Evolutionary conservation across 1,139 yeast genomes (phyloP).

Genomic region (Geotrichum siamense): DNA sequence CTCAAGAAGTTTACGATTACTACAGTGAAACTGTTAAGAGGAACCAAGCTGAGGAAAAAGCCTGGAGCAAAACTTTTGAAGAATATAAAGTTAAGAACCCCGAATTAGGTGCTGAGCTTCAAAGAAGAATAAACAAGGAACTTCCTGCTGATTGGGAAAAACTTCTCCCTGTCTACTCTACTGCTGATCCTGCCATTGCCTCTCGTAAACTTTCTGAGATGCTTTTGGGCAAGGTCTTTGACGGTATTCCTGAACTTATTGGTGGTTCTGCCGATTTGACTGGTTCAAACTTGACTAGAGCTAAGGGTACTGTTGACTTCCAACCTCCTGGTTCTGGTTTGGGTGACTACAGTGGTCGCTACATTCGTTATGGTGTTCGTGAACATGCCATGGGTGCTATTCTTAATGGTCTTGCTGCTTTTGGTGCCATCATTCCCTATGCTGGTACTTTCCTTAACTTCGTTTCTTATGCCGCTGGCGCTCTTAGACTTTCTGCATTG

Average conservation of each 20-base stretch:
- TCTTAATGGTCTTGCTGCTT: constrained; percentile 96
- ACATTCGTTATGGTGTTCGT: constrained; percentile 97
- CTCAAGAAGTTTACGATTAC: constrained; percentile 72
- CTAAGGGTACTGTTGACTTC: constrained; percentile 81
- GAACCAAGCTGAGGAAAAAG: constrained; percentile 58
- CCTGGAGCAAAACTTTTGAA: constrained; percentile 64
- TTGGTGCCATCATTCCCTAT: constrained; percentile 86
- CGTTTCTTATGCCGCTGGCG: constrained; percentile 97
- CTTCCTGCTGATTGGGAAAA: constrained; percentile 83
- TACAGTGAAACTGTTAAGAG: constrained; percentile 52
- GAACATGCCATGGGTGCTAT: constrained; percentile 99
- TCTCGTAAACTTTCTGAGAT: constrained; percentile 93
- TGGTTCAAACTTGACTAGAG: constrained; percentile 93
- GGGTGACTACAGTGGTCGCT: constrained; percentile 89
- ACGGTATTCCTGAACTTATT: constrained; percentile 74
- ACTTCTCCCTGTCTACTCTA: constrained; percentile 69
- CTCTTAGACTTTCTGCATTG: constrained; percentile 88
- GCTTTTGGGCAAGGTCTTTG: constrained; percentile 59
- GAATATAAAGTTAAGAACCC: constrained; percentile 68
- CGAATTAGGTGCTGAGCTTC: constrained; percentile 68
- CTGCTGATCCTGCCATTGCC: constrained; percentile 78
- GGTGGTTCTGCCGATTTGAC: constrained; percentile 99
- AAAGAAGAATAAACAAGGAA: constrained; percentile 73
- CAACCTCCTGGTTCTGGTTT: constrained; percentile 78
- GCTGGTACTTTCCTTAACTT: constrained; percentile 99